phyloP scores from a whole-genome alignment of 305 asterid species.

The Vinca major region DNA sequence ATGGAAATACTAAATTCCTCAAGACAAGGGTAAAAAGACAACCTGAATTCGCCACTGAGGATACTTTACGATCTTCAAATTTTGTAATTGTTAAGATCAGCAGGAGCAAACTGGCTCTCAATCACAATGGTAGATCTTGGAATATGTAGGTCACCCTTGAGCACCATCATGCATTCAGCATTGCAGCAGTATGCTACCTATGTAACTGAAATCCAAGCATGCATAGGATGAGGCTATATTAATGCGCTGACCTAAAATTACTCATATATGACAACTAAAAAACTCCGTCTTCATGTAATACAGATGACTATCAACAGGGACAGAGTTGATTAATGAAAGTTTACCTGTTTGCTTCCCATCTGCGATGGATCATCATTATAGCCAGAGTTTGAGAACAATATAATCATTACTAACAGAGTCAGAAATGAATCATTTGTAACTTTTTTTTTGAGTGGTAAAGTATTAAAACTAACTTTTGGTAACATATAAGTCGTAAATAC shows the following conservation, averaged over 20 bases:
- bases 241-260: background rate
- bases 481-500: too few relatives aligned
- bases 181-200: background rate
- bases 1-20: background rate
- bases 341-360: too few relatives aligned
- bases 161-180: background rate
- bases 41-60: background rate
- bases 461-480: too few relatives aligned
- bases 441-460: background rate
- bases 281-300: background rate
- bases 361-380: background rate
- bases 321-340: background rate
- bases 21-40: background rate
- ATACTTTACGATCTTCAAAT: background rate
- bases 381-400: background rate
- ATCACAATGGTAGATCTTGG: background rate
- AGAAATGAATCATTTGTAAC: background rate
- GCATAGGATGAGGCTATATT: background rate
- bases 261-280: too few relatives aligned
- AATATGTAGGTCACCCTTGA: background rate
- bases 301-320: background rate
- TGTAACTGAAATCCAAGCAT: background rate
- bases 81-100: background rate
- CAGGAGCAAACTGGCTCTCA: background rate
- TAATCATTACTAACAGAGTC: background rate